A percentile compares a stretch with the other conserved stretches of the same genome.
These are phyloP conservation scores for Colletotrichum sp. DNA, from an alignment of 2,329 filamentous ascomycete genomes.

Conservation along the genomic window DNA sequence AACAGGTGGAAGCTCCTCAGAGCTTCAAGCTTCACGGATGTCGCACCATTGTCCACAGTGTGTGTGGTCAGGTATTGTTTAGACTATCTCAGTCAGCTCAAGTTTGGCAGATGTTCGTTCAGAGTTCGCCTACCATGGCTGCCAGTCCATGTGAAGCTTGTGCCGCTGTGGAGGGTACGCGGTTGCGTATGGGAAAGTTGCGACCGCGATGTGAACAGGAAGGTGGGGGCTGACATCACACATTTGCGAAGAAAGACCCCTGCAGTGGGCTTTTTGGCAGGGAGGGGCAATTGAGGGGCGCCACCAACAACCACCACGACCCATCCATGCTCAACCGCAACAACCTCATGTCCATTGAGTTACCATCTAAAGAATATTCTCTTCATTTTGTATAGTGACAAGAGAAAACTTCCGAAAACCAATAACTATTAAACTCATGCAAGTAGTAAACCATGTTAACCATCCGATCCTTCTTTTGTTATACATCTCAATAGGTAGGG, in stretches of 20 bases:
- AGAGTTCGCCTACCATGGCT: constrained; percentile 40
- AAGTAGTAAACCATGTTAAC: background rate
- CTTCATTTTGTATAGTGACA: background rate
- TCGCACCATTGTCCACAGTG: constrained; percentile 82
- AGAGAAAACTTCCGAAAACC: background rate
- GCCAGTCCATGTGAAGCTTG: constrained; percentile 37
- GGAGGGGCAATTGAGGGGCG: constrained; percentile 19
- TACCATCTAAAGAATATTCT: background rate
- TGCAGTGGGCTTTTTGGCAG: background rate
- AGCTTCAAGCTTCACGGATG: background rate
- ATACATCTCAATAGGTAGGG: background rate
- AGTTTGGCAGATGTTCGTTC: background rate
- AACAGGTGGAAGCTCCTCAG: background rate
- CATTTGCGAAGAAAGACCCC: constrained; percentile 6
- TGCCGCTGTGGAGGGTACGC: constrained; percentile 23
- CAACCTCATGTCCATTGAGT: background rate
- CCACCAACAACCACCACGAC: background rate
- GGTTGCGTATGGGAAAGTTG: constrained; percentile 22
- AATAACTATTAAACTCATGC: background rate
- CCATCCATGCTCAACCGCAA: background rate
- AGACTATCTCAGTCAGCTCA: constrained; percentile 64
- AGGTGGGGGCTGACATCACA: constrained; percentile 24
- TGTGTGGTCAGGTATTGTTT: constrained; percentile 98
- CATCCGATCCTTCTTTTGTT: background rate
- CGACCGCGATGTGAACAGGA: background rate